These are phyloP conservation scores for Apophysomyces variabilis DNA, from an alignment of 371 early-diverging fungal species.

Conservation along the genomic window DNA sequence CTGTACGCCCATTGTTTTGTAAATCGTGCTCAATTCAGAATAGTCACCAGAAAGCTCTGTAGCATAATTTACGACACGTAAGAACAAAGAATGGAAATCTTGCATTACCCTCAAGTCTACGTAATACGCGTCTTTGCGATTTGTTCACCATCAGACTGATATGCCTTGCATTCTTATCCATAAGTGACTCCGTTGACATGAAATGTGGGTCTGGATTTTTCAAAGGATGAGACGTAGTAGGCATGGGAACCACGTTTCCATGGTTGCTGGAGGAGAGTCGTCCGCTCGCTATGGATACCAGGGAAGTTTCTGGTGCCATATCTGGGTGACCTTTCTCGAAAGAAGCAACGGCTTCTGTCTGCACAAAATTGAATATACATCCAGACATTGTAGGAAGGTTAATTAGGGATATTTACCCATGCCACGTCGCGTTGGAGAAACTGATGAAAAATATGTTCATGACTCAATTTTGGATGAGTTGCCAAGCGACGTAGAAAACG, in stretches of 20 bases:
- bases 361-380: conserved; percentile 10
- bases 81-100: not conserved
- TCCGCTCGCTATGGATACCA: not conserved
- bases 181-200: conserved; percentile 67
- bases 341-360: conserved; percentile 66
- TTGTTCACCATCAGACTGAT: conserved; percentile 63
- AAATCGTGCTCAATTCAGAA: conserved; percentile 84
- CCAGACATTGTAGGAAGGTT: not conserved
- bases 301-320: not conserved
- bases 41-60: conserved; percentile 67
- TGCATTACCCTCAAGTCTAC: conserved; percentile 59
- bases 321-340: not conserved
- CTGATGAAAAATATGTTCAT: conserved; percentile 87
- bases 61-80: not conserved
- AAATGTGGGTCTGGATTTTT: conserved; percentile 72
- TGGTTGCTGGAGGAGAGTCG: conserved; percentile 21
- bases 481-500: conserved; percentile 85
- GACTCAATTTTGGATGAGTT: conserved; percentile 80
- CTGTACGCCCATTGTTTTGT: conserved; percentile 87
- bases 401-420: conserved; percentile 49
- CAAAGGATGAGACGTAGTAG: conserved; percentile 47
- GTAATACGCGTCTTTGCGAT: conserved; percentile 59
- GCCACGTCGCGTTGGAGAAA: conserved; percentile 75
- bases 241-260: conserved; percentile 44
- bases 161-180: conserved; percentile 63